These are phyloP conservation scores for Backusella tuberculispora DNA, from an alignment of 192 early-diverging fungal species.

Conservation along the genomic window DNA sequence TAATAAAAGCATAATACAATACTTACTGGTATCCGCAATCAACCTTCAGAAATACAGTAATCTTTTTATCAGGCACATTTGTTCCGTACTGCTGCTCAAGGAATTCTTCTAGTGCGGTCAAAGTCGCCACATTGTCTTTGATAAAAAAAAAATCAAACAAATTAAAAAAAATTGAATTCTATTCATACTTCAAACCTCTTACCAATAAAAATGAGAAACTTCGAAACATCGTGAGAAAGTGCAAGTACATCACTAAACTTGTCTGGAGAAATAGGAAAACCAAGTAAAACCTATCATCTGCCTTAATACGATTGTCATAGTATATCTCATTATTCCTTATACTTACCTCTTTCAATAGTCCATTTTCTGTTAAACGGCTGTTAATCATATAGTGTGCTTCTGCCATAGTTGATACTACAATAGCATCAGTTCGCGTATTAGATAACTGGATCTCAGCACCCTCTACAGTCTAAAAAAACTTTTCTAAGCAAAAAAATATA, in stretches of 20 bases:
- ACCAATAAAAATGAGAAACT: slow-evolving; percentile 40
- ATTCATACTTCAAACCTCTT: not conserved
- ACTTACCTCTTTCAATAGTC: slow-evolving; percentile 33
- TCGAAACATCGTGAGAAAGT: slow-evolving; percentile 26
- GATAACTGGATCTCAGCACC: slow-evolving; percentile 35
- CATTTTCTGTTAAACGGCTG: slow-evolving; percentile 25
- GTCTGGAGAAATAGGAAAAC: slow-evolving; percentile 39
- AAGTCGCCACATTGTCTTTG: slow-evolving; percentile 32
- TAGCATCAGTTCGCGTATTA: slow-evolving; percentile 26
- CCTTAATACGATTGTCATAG: not conserved
- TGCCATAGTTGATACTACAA: slow-evolving; percentile 42
- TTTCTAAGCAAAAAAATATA: not conserved
- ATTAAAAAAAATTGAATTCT: not conserved
- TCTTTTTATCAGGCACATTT: not conserved
- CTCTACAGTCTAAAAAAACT: slow-evolving; percentile 33
- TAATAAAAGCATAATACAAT: not conserved
- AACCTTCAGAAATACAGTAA: slow-evolving; percentile 40
- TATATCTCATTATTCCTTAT: not conserved
- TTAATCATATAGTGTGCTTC: slow-evolving; percentile 41
- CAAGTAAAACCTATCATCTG: slow-evolving; percentile 23
- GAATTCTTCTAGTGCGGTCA: slow-evolving; percentile 33
- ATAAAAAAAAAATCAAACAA: not conserved
- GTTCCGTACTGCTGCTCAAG: slow-evolving; percentile 13
- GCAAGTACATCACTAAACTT: slow-evolving; percentile 33
- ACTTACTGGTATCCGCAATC: slow-evolving; percentile 42